phyloP scores from a whole-genome alignment of 345 rosid genomes.

The Iberis pinnata region DNA sequence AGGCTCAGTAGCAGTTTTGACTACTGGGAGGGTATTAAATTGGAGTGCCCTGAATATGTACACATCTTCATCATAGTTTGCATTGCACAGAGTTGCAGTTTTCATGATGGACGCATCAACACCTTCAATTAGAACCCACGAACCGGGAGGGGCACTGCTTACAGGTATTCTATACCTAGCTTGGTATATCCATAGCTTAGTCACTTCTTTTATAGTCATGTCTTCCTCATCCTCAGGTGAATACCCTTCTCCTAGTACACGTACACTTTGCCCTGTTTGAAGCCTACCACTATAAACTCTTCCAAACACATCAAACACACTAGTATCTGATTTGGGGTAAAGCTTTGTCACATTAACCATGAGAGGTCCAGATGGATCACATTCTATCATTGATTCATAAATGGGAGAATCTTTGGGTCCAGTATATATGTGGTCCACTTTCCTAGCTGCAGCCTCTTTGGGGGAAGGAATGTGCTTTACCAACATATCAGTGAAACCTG shows the following conservation, averaged over 20 bases:
- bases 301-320: conserved; percentile 94
- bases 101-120: conserved; percentile 97
- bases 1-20: conserved; percentile 98
- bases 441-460: conserved; percentile 68
- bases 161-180: conserved; percentile 86
- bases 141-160: conserved; percentile 94
- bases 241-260: conserved; percentile 93
- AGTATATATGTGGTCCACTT: conserved; percentile 73
- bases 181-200: conserved; percentile 91
- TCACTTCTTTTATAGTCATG: conserved; percentile 88
- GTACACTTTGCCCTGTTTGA: conserved; percentile 86
- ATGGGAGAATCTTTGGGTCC: conserved; percentile 68
- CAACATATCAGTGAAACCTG: conserved; percentile 96
- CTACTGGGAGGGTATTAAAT: conserved; percentile 92
- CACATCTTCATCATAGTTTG: conserved; percentile 66
- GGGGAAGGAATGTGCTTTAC: conserved; percentile 95
- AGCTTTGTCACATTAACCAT: conserved; percentile 94
- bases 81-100: conserved; percentile 81
- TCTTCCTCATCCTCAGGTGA: conserved; percentile 98
- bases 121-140: conserved; percentile 97
- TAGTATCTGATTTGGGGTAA: conserved; percentile 95
- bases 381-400: conserved; percentile 73
- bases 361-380: conserved; percentile 84
- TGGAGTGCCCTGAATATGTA: conserved; percentile 82
- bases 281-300: conserved; percentile 87